A percentile compares a stretch with the other conserved stretches of the same genome.
Evolutionary conservation across 108 stramenopile genomes (phyloP).

Genomic region (Nannochloropsis granulata): DNA sequence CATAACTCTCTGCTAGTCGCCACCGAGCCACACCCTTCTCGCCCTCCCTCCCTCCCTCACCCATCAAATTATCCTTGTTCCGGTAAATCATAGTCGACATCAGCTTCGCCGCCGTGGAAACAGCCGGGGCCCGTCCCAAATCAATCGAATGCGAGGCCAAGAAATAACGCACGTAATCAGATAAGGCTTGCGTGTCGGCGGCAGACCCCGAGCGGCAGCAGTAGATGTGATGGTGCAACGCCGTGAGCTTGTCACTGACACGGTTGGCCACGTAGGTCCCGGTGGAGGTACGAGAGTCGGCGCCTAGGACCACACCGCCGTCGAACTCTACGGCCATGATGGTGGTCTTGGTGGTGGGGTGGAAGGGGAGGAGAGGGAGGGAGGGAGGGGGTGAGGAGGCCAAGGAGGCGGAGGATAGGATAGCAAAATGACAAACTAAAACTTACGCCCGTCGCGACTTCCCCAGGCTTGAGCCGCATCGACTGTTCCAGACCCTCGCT

Average conservation of each 20-base stretch:
- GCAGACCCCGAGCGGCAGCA: conserved; percentile 83
- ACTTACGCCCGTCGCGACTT: conserved; percentile 19
- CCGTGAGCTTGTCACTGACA: conserved; percentile 81
- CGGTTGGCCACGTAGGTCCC: conserved; percentile 93
- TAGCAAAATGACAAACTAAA: background rate
- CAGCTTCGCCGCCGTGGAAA: conserved; percentile 77
- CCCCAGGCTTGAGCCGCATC: conserved; percentile 2
- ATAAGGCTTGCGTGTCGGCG: conserved; percentile 89
- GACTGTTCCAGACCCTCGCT: background rate
- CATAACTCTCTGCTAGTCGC: no score
- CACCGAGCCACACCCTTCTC: background rate
- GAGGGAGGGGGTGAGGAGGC: background rate
- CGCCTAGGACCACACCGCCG: conserved; percentile 86
- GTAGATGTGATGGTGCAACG: conserved; percentile 78
- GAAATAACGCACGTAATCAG: conserved; percentile 73
- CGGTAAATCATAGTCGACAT: conserved; percentile 63
- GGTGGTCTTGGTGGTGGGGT: conserved; percentile 47
- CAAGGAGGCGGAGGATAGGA: background rate
- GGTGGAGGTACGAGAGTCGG: conserved; percentile 88
- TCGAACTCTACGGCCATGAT: conserved; percentile 82
- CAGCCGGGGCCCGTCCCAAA: conserved; percentile 65
- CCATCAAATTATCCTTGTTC: conserved; percentile 79
- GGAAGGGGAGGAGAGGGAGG: background rate
- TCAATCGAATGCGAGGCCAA: conserved; percentile 65
- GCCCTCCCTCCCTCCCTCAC: background rate